A percentile compares a stretch with the other conserved stretches of the same genome.
Evolutionary conservation across 768 basidiomycete genomes (phyloP).

Genomic region (Mycena maculata): DNA sequence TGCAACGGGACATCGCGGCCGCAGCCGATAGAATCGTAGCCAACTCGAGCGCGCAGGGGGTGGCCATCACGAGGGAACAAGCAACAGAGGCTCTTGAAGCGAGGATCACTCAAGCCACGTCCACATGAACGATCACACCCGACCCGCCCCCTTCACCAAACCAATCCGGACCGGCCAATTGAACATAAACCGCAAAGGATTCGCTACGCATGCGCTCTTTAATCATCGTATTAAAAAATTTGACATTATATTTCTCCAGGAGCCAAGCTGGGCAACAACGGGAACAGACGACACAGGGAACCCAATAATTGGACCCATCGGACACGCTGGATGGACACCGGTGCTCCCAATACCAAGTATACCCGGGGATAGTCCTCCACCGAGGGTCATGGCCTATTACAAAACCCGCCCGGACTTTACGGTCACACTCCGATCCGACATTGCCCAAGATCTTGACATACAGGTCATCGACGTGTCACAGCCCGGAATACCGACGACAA

Average conservation of each 20-base stretch:
- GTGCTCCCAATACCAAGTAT: not conserved
- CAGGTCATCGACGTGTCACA: constrained; percentile 40
- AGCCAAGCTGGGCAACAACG: constrained; percentile 41
- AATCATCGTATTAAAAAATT: constrained; percentile 26
- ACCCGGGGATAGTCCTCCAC: not conserved
- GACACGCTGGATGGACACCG: not conserved
- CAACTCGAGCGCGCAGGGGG: not conserved
- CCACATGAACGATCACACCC: not conserved
- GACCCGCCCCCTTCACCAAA: not conserved
- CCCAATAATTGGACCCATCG: not conserved
- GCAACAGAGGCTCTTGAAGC: not conserved
- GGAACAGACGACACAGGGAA: constrained; percentile 23
- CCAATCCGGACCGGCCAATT: constrained; percentile 1
- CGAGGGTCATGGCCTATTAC: constrained; percentile 35
- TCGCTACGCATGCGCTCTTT: not conserved
- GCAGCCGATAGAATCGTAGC: not conserved
- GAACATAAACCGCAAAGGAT: constrained; percentile 5
- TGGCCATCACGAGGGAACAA: not conserved
- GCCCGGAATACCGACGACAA: constrained; percentile 26
- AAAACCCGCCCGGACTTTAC: constrained; percentile 32
- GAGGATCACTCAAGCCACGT: no score
- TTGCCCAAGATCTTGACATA: constrained; percentile 38
- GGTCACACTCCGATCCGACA: constrained; percentile 39
- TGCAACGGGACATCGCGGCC: not conserved
- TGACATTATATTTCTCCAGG: constrained; percentile 41